phyloP scores from a whole-genome alignment of 1,139 yeast genomes.

The Zygoascus meyerae region DNA sequence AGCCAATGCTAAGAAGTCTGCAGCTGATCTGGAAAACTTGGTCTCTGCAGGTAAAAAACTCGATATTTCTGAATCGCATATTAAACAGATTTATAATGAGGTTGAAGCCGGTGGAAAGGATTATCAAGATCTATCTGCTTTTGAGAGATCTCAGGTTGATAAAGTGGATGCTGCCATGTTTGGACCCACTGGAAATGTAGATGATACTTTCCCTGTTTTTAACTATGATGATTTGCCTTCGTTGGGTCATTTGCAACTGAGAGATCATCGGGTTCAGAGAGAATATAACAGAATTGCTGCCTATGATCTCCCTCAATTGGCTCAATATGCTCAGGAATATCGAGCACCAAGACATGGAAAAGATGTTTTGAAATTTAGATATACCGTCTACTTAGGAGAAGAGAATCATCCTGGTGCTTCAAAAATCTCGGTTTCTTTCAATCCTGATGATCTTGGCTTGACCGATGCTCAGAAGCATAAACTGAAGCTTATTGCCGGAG shows the following conservation, averaged over 20 bases:
- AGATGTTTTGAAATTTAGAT: constrained; percentile 60
- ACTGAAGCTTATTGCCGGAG: constrained; percentile 71
- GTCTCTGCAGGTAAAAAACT: constrained; percentile 31
- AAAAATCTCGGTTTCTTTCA: constrained; percentile 58
- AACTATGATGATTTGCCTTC: constrained; percentile 57
- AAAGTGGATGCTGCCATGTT: constrained; percentile 19
- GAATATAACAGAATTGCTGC: constrained; percentile 77
- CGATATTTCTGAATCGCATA: constrained; percentile 27
- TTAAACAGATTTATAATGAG: constrained; percentile 29
- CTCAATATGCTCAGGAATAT: constrained; percentile 9
- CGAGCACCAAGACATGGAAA: constrained; percentile 37
- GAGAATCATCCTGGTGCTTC: constrained; percentile 59
- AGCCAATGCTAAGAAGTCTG: constrained; percentile 26
- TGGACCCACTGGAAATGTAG: constrained; percentile 23
- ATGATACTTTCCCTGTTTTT: constrained; percentile 35
- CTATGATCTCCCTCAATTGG: constrained; percentile 81
- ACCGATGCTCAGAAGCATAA: constrained; percentile 56
- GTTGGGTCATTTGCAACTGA: constrained; percentile 52
- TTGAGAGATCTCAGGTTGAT: constrained; percentile 18
- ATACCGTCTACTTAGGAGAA: constrained; percentile 68
- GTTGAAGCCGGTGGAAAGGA: constrained; percentile 21
- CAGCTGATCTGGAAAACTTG: constrained; percentile 27
- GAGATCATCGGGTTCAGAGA: constrained; percentile 55
- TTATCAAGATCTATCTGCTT: constrained; percentile 19
- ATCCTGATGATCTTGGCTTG: constrained; percentile 49